phyloP scores from a whole-genome alignment of 192 early-diverging fungal genomes.

The Coemansia sp. region DNA sequence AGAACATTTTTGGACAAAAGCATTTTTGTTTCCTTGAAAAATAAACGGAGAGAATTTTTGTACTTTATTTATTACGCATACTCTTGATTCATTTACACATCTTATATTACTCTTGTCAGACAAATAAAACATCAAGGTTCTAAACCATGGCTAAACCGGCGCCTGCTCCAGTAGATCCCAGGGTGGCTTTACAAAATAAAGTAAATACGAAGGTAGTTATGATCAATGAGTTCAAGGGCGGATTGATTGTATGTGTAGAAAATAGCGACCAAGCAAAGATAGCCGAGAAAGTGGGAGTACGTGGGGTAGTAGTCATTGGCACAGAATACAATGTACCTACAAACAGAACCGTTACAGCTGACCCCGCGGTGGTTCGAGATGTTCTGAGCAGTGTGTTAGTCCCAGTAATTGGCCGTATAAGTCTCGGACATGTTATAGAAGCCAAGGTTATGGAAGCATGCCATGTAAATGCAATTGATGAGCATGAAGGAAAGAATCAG shows the following conservation, averaged over 20 bases:
- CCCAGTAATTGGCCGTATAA: neutral
- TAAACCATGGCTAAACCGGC: neutral
- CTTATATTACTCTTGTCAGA: too few relatives aligned
- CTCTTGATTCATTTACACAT: too few relatives aligned
- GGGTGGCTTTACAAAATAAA: neutral
- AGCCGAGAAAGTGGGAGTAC: slow-evolving; percentile 7
- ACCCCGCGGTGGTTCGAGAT: neutral
- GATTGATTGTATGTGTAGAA: slow-evolving; percentile 3
- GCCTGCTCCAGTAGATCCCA: too few relatives aligned
- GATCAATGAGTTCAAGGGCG: neutral
- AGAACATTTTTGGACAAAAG: too few relatives aligned
- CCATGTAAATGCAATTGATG: neutral
- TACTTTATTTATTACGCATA: too few relatives aligned
- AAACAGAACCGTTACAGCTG: neutral
- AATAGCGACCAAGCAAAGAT: slow-evolving; percentile 4
- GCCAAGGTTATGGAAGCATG: neutral
- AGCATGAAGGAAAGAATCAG: neutral
- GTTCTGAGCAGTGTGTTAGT: neutral
- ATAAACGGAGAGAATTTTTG: too few relatives aligned
- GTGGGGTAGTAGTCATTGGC: neutral
- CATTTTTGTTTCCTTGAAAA: too few relatives aligned
- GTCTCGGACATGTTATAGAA: neutral
- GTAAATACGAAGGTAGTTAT: neutral
- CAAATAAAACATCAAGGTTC: too few relatives aligned
- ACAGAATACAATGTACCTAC: neutral